phyloP scores from a whole-genome alignment of 164 flowering plant species.

The Cinnamomum micranthum region DNA sequence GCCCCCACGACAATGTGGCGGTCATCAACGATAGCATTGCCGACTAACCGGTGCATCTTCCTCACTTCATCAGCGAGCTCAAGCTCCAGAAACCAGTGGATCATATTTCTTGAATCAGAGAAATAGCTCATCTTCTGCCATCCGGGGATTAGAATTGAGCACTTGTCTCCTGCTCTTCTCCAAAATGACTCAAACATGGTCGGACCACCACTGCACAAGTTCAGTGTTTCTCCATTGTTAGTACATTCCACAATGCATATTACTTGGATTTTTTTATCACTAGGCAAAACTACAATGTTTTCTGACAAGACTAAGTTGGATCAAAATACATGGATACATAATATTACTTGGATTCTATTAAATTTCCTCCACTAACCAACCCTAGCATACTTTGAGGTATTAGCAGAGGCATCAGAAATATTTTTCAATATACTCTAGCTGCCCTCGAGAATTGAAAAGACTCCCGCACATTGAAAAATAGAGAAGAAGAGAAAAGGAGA shows the following conservation, averaged over 20 bases:
- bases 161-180: conserved; percentile 52
- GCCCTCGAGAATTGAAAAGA: background rate
- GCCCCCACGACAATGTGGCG: conserved; percentile 80
- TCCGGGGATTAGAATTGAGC: conserved; percentile 55
- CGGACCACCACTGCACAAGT: conserved; percentile 80
- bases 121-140: conserved; percentile 80
- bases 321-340: no score
- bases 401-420: no score
- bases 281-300: no score
- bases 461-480: background rate
- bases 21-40: conserved; percentile 69
- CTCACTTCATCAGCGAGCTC: conserved; percentile 47
- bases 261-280: no score
- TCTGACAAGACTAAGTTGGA: no score
- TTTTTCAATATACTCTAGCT: no score
- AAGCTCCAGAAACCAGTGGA: conserved; percentile 89
- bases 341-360: no score
- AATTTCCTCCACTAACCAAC: no score
- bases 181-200: conserved; percentile 81
- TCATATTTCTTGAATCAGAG: conserved; percentile 44
- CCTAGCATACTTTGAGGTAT: no score
- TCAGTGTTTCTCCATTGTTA: no score
- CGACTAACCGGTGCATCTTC: conserved; percentile 62
- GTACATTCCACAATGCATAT: no score
- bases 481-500: background rate